A percentile compares a stretch with the other conserved stretches of the same genome.
Evolutionary conservation across 1,139 yeast genomes (phyloP).

Genomic region (Blastobotrys indianensis): DNA sequence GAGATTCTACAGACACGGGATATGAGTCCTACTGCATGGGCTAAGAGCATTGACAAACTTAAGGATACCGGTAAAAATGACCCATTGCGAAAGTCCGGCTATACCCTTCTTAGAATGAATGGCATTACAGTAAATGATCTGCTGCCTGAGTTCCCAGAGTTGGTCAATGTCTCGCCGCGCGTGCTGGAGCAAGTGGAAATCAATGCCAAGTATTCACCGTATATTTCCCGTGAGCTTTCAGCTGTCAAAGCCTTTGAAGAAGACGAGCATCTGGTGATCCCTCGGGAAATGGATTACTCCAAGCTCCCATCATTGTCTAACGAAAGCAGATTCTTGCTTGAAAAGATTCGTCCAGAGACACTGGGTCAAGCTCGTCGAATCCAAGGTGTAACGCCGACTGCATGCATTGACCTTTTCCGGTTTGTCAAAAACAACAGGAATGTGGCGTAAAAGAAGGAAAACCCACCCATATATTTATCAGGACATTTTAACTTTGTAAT

Average conservation of each 20-base stretch:
- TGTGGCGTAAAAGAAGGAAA: not conserved
- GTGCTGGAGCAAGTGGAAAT: conserved; percentile 60
- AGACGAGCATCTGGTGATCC: conserved; percentile 70
- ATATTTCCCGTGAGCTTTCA: conserved; percentile 64
- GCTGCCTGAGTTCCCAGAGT: conserved; percentile 30
- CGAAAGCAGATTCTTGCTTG: conserved; percentile 68
- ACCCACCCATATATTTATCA: not conserved
- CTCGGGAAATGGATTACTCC: conserved; percentile 57
- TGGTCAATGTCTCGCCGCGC: conserved; percentile 44
- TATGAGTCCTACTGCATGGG: conserved; percentile 61
- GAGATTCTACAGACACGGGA: conserved; percentile 42
- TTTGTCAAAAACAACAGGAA: conserved; percentile 19
- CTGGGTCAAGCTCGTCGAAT: conserved; percentile 93
- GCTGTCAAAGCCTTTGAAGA: conserved; percentile 73
- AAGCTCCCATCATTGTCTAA: conserved; percentile 50
- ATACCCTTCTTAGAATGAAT: conserved; percentile 48
- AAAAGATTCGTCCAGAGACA: conserved; percentile 75
- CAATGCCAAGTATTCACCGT: conserved; percentile 80
- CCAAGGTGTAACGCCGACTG: conserved; percentile 83
- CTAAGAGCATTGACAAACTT: conserved; percentile 35
- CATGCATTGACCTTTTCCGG: conserved; percentile 34
- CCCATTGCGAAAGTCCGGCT: conserved; percentile 49
- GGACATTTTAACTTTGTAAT: not conserved
- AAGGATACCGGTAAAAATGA: conserved; percentile 32
- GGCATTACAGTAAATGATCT: conserved; percentile 36